A percentile compares a stretch with the other conserved stretches of the same genome.
These are phyloP conservation scores for Ascosphaera apis DNA, from an alignment of 2,329 filamentous ascomycete genomes.

Conservation along the genomic window DNA sequence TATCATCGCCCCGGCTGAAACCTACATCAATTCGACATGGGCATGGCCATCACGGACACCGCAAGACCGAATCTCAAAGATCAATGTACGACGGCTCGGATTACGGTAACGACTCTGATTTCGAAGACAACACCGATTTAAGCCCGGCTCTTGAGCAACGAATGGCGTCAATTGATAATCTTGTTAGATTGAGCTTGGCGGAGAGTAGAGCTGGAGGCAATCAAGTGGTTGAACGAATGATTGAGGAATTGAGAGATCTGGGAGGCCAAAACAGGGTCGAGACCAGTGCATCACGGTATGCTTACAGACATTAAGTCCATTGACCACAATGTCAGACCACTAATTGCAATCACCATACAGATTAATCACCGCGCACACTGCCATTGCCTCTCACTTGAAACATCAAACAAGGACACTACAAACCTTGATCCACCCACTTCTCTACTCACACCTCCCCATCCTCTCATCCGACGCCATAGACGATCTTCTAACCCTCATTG, in stretches of 20 bases:
- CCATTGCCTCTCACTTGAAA: slow-evolving; percentile 34
- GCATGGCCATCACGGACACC: slow-evolving; percentile 12
- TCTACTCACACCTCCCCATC: slow-evolving; percentile 32
- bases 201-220: slow-evolving; percentile 29
- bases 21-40: slow-evolving; percentile 7
- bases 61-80: slow-evolving; percentile 9
- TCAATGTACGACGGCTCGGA: slow-evolving; percentile 34
- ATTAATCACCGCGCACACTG: slow-evolving; percentile 34
- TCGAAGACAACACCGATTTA: slow-evolving; percentile 29
- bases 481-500: slow-evolving; percentile 32
- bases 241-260: slow-evolving; percentile 28
- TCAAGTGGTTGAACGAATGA: slow-evolving; percentile 28
- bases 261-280: slow-evolving; percentile 33
- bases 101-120: slow-evolving; percentile 32
- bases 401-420: slow-evolving; percentile 38
- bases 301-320: slow-evolving; percentile 1
- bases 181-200: slow-evolving; percentile 29
- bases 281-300: slow-evolving; percentile 31
- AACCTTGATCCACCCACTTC: slow-evolving; percentile 32
- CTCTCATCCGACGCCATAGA: slow-evolving; percentile 31
- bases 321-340: no score
- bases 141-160: slow-evolving; percentile 29
- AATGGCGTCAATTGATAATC: slow-evolving; percentile 31
- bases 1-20: background rate
- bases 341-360: slow-evolving; percentile 17